Evolutionary conservation across 2,329 filamentous ascomycete genomes (phyloP).

Genomic region (Pseudogymnoascus sp.): DNA sequence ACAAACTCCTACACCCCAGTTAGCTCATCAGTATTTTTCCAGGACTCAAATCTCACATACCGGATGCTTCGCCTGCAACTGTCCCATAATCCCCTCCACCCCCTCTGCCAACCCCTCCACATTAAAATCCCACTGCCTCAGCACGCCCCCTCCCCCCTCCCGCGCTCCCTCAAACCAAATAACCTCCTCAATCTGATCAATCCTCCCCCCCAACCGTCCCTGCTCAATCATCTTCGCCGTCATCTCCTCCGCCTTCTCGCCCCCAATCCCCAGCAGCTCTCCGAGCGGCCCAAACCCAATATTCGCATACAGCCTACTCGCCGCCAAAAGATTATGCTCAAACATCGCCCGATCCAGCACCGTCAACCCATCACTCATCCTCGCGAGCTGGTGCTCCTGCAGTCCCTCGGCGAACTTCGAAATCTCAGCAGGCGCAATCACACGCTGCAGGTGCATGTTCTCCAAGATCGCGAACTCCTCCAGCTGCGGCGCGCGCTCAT

Average conservation of each 20-base stretch:
- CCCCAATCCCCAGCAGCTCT: conserved; percentile 68
- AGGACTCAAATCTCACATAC: conserved; percentile 38
- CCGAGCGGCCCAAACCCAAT: conserved; percentile 72
- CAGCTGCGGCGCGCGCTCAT: conserved; percentile 71
- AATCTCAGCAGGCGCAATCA: conserved; percentile 77
- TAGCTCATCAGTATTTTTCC: conserved; percentile 16
- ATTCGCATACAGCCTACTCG: conserved; percentile 72
- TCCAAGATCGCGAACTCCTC: conserved; percentile 84
- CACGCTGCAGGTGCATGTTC: conserved; percentile 92
- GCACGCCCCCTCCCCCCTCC: conserved; percentile 60
- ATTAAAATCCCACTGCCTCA: conserved; percentile 83
- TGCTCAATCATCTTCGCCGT: conserved; percentile 96
- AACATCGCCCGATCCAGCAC: conserved; percentile 90
- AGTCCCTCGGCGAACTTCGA: conserved; percentile 76
- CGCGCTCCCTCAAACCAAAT: conserved; percentile 81
- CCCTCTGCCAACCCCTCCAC: conserved; percentile 83
- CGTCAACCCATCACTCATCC: conserved; percentile 83
- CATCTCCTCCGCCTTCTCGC: conserved; percentile 80
- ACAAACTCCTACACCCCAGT: conserved; percentile 46
- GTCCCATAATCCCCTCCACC: conserved; percentile 78
- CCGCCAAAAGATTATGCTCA: conserved; percentile 89
- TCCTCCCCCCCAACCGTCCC: conserved; percentile 76
- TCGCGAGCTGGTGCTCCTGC: conserved; percentile 81
- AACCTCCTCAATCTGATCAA: conserved; percentile 85
- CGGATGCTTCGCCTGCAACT: conserved; percentile 75